Evolutionary conservation across 2,329 filamentous ascomycete species (phyloP).

Genomic region (Didymellaceae sp.): DNA sequence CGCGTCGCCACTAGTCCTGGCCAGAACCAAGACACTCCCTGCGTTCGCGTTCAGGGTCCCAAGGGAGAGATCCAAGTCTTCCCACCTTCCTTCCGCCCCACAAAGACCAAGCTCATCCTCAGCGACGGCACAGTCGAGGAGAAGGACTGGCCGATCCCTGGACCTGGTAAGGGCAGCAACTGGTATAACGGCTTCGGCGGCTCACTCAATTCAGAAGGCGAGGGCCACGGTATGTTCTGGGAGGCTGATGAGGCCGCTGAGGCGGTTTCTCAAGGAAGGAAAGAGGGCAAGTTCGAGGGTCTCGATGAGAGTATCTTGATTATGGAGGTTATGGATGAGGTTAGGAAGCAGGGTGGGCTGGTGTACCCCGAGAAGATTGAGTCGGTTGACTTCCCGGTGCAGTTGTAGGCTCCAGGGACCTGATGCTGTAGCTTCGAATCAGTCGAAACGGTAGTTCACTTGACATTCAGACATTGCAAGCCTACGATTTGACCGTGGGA

Average conservation of each 20-base stretch:
- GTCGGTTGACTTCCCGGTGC: conserved; percentile 49
- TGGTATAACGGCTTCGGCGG: conserved; percentile 58
- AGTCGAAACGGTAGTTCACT: no score
- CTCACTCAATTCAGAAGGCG: conserved; percentile 56
- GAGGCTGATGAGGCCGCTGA: conserved; percentile 81
- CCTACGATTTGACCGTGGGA: no score
- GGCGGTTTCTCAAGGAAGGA: conserved; percentile 76
- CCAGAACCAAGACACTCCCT: conserved; percentile 63
- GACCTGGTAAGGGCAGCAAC: conserved; percentile 55
- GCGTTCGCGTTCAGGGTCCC: conserved; percentile 80
- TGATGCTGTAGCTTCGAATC: no score
- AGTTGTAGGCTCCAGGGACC: conserved; percentile 28
- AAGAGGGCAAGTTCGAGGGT: conserved; percentile 68
- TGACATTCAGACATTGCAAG: no score
- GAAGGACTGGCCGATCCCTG: conserved; percentile 54
- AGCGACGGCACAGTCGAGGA: conserved; percentile 56
- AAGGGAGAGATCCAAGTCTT: conserved; percentile 83
- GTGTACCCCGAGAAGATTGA: conserved; percentile 72
- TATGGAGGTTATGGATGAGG: conserved; percentile 81
- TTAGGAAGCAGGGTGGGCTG: conserved; percentile 67
- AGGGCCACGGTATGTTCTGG: conserved; percentile 87
- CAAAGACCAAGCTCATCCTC: conserved; percentile 68
- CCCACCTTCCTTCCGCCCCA: conserved; percentile 73
- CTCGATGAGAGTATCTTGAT: conserved; percentile 82
- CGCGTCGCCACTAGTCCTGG: conserved; percentile 61